A percentile compares a stretch with the other conserved stretches of the same genome.
phyloP scores from a whole-genome alignment of 805 yeast species.

The Candida ipomoeae region DNA sequence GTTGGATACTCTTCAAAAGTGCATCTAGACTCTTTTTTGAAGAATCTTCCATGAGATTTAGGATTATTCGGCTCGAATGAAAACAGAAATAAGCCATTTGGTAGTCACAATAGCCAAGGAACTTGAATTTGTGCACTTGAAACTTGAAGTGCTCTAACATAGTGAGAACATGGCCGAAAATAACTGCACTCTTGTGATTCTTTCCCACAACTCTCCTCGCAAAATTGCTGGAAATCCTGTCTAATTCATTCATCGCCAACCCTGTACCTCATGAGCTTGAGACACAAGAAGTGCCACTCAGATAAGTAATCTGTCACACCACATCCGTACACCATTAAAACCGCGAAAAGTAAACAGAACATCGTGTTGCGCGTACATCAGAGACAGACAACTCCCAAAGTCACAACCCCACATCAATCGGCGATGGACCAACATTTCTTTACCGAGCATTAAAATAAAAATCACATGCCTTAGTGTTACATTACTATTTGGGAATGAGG shows the following conservation, averaged over 20 bases:
- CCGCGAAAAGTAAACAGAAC: neutral
- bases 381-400: too few relatives aligned
- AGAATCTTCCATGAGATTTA: neutral
- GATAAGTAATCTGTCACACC: neutral
- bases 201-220: neutral
- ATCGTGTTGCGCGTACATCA: too few relatives aligned
- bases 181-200: neutral
- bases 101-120: slow-evolving; percentile 34
- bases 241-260: neutral
- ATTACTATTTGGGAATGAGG: too few relatives aligned
- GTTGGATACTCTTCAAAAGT: slow-evolving; percentile 1
- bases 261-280: neutral
- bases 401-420: too few relatives aligned
- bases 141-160: slow-evolving; percentile 33
- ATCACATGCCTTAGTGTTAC: too few relatives aligned
- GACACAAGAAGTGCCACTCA: neutral
- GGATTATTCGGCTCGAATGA: slow-evolving; percentile 1
- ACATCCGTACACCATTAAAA: neutral
- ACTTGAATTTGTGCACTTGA: slow-evolving; percentile 26
- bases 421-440: too few relatives aligned
- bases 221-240: neutral
- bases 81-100: slow-evolving; percentile 32
- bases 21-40: neutral
- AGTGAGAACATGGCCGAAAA: slow-evolving; percentile 9
- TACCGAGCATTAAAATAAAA: too few relatives aligned